A percentile compares a stretch with the other conserved stretches of the same genome.
Conservation (phyloP, 192 early-diverging fungal species). For the Podila minutissima region DNA sequence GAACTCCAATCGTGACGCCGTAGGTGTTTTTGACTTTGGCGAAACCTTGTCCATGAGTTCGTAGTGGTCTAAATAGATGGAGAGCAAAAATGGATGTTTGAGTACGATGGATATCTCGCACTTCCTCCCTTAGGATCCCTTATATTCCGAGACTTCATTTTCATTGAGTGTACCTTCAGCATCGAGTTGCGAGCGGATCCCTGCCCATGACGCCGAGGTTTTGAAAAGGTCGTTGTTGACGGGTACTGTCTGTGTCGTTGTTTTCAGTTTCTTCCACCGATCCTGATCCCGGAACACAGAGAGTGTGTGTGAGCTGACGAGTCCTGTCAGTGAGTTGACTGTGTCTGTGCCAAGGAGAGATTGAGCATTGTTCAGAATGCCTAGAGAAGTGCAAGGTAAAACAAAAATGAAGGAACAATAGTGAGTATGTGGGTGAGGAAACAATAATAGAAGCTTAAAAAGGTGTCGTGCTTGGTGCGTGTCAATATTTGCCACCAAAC, state of each 20-base stretch:
- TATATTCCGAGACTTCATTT: too few relatives aligned
- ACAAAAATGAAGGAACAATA: too few relatives aligned
- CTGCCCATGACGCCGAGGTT: slow-evolving; percentile 36
- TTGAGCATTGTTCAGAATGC: slow-evolving; percentile 48
- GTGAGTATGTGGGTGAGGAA: not conserved
- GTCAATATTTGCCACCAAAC: not conserved
- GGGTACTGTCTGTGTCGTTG: slow-evolving; percentile 2
- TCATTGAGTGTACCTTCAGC: slow-evolving; percentile 20
- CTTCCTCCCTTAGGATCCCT: not conserved
- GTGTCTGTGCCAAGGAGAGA: slow-evolving; percentile 39
- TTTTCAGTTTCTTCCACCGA: slow-evolving; percentile 53
- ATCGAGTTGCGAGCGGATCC: slow-evolving; percentile 41
- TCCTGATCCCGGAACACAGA: slow-evolving; percentile 59
- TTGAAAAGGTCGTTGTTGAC: slow-evolving; percentile 27
- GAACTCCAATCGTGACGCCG: slow-evolving; percentile 43
- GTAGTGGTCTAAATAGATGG: slow-evolving; percentile 9
- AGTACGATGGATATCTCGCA: not conserved
- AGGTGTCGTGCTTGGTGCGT: not conserved
- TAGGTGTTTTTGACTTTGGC: slow-evolving; percentile 37
- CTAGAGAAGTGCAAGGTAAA: slow-evolving; percentile 8
- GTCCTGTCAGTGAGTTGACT: slow-evolving; percentile 42
- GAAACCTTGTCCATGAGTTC: slow-evolving; percentile 35
- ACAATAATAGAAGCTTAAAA: not conserved
- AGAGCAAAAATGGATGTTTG: not conserved
- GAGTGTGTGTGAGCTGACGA: slow-evolving; percentile 56